Base-by-base conservation (phyloP, 495 filamentous ascomycete species). In the Aspergillus heteromorphus region DNA sequence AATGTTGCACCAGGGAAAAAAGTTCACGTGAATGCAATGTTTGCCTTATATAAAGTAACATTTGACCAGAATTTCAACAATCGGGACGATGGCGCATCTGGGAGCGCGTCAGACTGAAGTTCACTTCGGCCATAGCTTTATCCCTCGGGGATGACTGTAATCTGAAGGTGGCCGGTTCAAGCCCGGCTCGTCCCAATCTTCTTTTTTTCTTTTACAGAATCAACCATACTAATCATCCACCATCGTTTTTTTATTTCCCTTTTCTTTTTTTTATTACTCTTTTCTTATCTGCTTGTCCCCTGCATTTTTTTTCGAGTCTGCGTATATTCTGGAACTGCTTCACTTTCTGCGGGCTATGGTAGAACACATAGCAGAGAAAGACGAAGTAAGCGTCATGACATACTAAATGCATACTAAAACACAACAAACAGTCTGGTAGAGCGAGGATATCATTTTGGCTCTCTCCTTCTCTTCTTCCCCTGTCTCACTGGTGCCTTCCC, bases 401-500 rank as follows among this genome's bases (percentile, higher is more conserved):
- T n/a, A n/a, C n/a, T n/a, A n/a, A n/a, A n/a, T n/a, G n/a, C n/a
- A n/a, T n/a, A n/a, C n/a, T n/a, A n/a, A n/a, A n/a, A n/a, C n/a
- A n/a, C n/a, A n/a, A n/a, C n/a, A n/a, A n/a, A n/a, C n/a, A n/a
- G n/a, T n/a, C n/a, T n/a, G n/a, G n/a, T n/a, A n/a, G n/a, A n/a
- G n/a, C n/a, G n/a, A n/a, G n/a, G n/a, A n/a, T n/a, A n/a, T n/a
- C n/a, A 7, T 25, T 48, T 21, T 40, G 17, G 38, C 8, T 20
- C 30, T 20, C 23, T 27, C 30, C 29, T n/a, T 41, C 48, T 48
- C 41, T 48, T 57, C 38, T 52, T 45, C 52, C 54, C 45, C 10
- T 5, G 5, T 41, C 19, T 53, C 41, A 38, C 34, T 45, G 17
- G 54, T 40, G 27, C 18, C 53, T 40, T 48, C 41, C 48, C 42